These are phyloP conservation scores for Lotus japonicus DNA, from an alignment of 306 rosid genomes.

Conservation along the genomic window DNA sequence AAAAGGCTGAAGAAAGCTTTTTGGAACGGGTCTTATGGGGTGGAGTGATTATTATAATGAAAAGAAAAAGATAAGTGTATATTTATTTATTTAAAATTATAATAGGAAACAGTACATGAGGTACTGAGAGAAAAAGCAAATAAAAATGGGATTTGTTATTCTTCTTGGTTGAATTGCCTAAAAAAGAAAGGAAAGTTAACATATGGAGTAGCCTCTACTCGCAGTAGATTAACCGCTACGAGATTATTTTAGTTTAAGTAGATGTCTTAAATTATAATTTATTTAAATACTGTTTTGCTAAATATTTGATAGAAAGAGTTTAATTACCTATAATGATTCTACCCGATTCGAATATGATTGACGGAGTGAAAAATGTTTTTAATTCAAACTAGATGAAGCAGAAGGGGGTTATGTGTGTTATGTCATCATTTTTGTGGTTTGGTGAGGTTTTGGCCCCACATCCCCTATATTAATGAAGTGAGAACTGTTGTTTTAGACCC, in stretches of 20 bases:
- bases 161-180: constrained; percentile 10
- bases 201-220: no score
- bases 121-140: background rate
- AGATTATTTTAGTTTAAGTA: no score
- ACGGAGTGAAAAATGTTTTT: no score
- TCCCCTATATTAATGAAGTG: constrained; percentile 38
- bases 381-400: constrained; percentile 16
- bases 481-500: constrained; percentile 47
- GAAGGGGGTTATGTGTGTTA: background rate
- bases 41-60: constrained; percentile 32
- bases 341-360: no score
- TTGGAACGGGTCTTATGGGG: constrained; percentile 53
- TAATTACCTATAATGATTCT: no score
- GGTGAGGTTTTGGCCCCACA: constrained; percentile 56
- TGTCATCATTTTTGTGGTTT: constrained; percentile 45
- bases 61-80: background rate
- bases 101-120: constrained; percentile 13
- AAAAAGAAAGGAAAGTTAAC: constrained; percentile 1
- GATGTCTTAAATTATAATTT: no score
- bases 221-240: no score
- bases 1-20: constrained; percentile 45
- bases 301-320: no score
- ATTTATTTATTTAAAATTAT: background rate
- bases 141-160: background rate
- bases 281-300: no score